Percentiles rank a stretch among this genome's conserved stretches.
phyloP scores from a whole-genome alignment of 2,329 filamentous ascomycete genomes.

The Colletotrichum sp. region DNA sequence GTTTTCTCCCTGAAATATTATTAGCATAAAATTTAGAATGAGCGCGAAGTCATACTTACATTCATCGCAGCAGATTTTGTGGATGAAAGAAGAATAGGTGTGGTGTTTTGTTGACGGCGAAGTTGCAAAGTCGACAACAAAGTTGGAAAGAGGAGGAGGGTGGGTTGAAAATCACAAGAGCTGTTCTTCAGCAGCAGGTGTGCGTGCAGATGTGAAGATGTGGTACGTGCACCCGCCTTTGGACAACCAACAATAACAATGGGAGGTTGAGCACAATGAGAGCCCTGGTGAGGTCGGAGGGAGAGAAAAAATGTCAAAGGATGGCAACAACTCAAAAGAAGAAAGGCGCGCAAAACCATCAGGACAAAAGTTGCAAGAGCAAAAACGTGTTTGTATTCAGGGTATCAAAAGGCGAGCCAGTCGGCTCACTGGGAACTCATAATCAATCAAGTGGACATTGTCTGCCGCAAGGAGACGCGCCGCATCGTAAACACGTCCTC shows the following conservation, averaged over 20 bases:
- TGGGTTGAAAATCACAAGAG: background rate
- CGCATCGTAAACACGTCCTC: background rate
- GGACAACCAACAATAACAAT: background rate
- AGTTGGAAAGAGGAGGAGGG: background rate
- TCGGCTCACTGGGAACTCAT: background rate
- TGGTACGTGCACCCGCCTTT: background rate
- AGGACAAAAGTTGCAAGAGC: background rate
- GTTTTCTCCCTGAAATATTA: background rate
- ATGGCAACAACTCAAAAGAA: background rate
- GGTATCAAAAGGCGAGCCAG: background rate
- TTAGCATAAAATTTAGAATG: background rate
- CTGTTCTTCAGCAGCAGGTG: background rate
- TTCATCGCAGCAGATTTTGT: background rate
- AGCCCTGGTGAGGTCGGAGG: background rate
- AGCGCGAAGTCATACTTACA: background rate
- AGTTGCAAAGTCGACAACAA: background rate
- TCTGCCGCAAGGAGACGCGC: background rate
- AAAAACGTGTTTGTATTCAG: background rate
- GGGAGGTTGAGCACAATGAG: background rate
- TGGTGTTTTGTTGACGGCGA: background rate
- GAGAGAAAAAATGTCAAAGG: background rate
- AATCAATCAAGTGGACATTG: background rate
- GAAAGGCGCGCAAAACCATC: background rate
- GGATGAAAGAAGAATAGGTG: background rate
- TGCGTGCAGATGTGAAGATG: background rate